These are phyloP conservation scores for Yamadazyma taylorii DNA, from an alignment of 1,139 yeast genomes.

Conservation along the genomic window DNA sequence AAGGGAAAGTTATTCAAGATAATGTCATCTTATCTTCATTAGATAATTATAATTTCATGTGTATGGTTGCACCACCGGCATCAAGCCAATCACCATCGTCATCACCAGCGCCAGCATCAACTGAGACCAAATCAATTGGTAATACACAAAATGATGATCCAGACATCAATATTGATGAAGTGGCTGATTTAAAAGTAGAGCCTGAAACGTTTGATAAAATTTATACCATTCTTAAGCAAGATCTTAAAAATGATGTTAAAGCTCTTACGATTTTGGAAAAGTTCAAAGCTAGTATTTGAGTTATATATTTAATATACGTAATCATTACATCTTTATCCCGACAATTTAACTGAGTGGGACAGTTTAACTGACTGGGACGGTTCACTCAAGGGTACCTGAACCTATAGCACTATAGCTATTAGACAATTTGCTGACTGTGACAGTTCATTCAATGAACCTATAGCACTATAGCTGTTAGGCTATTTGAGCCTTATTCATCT, in stretches of 20 bases:
- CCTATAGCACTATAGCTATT: background rate
- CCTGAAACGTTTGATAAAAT: slow-evolving; percentile 35
- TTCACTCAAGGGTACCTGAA: no score
- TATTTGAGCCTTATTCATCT: no score
- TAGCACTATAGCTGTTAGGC: no score
- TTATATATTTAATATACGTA: slow-evolving; percentile 6
- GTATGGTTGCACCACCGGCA: slow-evolving; percentile 35
- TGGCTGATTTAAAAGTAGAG: slow-evolving; percentile 19
- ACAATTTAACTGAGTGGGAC: no score
- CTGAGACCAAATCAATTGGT: no score
- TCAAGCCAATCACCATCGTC: slow-evolving; percentile 2
- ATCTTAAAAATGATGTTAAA: slow-evolving; percentile 24
- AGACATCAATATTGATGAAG: slow-evolving; percentile 20
- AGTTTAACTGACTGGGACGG: no score
- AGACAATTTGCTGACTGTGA: background rate
- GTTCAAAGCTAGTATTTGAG: slow-evolving; percentile 26
- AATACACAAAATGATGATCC: slow-evolving; percentile 12
- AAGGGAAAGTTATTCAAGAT: slow-evolving; percentile 48
- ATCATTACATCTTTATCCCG: no score
- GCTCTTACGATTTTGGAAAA: slow-evolving; percentile 32
- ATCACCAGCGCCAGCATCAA: background rate
- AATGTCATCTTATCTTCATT: slow-evolving; percentile 28
- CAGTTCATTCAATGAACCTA: no score
- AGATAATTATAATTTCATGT: slow-evolving; percentile 29
- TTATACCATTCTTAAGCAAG: slow-evolving; percentile 26